phyloP scores from a whole-genome alignment of 2,329 filamentous ascomycete genomes.

The Talaromyces sp. region DNA sequence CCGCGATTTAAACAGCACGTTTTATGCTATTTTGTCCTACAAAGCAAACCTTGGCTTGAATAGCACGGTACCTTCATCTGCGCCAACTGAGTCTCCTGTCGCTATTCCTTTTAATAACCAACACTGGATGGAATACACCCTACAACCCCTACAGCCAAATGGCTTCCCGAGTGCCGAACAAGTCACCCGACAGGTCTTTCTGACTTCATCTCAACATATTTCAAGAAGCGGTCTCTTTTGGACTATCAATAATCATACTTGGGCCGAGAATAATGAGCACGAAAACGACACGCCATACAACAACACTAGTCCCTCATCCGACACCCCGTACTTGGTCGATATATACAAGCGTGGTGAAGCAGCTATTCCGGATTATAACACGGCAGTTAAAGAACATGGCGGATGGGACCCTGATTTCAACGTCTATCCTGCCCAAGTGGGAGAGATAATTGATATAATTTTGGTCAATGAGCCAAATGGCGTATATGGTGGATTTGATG shows the following conservation, averaged over 20 bases:
- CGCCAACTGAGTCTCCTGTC: constrained; percentile 9
- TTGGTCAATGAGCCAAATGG: constrained; percentile 30
- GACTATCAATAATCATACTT: constrained; percentile 40
- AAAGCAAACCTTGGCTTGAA: neutral
- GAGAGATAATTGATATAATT: constrained; percentile 43
- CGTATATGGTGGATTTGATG: constrained; percentile 24
- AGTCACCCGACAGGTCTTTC: constrained; percentile 8
- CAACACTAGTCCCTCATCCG: constrained; percentile 3
- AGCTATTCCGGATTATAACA: constrained; percentile 36
- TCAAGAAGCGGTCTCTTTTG: constrained; percentile 19
- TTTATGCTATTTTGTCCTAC: constrained; percentile 23
- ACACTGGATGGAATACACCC: constrained; percentile 11
- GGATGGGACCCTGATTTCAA: constrained; percentile 39
- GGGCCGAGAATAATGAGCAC: constrained; percentile 33
- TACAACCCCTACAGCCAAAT: neutral
- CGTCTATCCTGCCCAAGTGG: constrained; percentile 38
- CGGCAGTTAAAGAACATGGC: constrained; percentile 28
- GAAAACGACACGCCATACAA: constrained; percentile 2
- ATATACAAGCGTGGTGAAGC: constrained; percentile 37
- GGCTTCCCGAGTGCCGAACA: constrained; percentile 30
- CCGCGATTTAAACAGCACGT: constrained; percentile 18
- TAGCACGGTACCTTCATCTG: constrained; percentile 1
- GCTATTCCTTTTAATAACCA: constrained; percentile 14
- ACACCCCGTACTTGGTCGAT: constrained; percentile 41
- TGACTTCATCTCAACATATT: constrained; percentile 15